Base-by-base conservation (phyloP, 2,329 filamentous ascomycete genomes). In the Chaetomium globosum region DNA sequence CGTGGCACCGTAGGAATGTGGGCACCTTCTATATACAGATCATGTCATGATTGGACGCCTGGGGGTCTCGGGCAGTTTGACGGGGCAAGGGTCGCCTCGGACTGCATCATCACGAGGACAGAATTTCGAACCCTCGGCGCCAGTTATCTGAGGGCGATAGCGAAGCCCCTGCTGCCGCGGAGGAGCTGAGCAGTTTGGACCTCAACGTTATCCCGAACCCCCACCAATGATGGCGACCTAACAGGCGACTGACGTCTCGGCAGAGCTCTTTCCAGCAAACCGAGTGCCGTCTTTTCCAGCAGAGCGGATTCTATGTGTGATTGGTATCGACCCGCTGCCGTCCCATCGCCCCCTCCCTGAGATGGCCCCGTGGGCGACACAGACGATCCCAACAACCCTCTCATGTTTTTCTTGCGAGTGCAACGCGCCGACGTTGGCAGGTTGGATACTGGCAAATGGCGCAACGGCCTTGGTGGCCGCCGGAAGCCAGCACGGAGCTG, bases 181-280 rank as follows among this genome's bases (percentile, higher is more conserved):
- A n/a, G 55, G 19, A 33, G 33, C 33, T 49, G 55, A 67, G 61
- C 9, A 66, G 66, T 59, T 52, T 51, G 51, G 39, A 63, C 60
- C 60, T 64, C 16, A 43, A 43, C 39, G 39, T 43, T 60, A 49
- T 48, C 48, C 58, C 53, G 33, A 63, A 19, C 39, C 54, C 39
- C 66, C 61, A 10, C 65, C 64, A 65, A 60, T 67, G 61, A 51
- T 30, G 28, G 64, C 60, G 49, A 58, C 64, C 56, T 54, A 51
- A 7, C 57, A 56, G 56, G 28, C 43, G 60, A 54, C 13, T 43
- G 39, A 43, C 39, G 60, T 63, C 69, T 69, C 69, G 71, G 70
- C 64, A 68, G 63, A 59, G 48, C 71, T 68, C 39, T 69, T 71
- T 71, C 57, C 12, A 73, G 71, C 69, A 71, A 72, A 19, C 70